These are phyloP conservation scores for Neofusicoccum parvum DNA, from an alignment of 2,329 filamentous ascomycete genomes.

Conservation along the genomic window DNA sequence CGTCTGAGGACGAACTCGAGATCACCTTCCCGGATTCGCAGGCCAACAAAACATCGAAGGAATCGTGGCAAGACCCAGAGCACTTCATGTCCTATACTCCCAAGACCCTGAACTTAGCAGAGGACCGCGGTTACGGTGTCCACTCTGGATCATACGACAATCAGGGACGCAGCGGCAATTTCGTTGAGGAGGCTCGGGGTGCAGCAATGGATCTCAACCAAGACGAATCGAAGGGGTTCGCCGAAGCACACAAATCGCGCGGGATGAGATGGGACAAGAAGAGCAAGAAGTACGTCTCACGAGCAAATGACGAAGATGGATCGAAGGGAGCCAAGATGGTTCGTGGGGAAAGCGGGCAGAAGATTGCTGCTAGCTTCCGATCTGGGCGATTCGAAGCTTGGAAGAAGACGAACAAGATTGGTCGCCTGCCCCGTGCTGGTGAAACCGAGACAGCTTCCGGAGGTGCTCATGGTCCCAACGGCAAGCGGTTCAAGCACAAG, in stretches of 20 bases:
- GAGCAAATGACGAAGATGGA: constrained; percentile 93
- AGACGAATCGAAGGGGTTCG: constrained; percentile 84
- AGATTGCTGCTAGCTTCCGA: constrained; percentile 92
- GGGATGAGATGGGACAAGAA: constrained; percentile 97
- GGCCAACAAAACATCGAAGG: constrained; percentile 31
- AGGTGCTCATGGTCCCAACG: constrained; percentile 36
- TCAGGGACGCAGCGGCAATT: constrained; percentile 63
- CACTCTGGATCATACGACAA: constrained; percentile 70
- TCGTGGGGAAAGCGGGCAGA: constrained; percentile 87
- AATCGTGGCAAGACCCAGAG: constrained; percentile 78
- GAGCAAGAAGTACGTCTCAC: constrained; percentile 88
- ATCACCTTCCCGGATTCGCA: constrained; percentile 46
- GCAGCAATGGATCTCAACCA: constrained; percentile 91
- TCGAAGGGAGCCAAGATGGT: constrained; percentile 74
- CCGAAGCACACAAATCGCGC: constrained; percentile 69
- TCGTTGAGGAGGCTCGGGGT: constrained; percentile 82
- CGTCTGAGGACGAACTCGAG: constrained; percentile 58
- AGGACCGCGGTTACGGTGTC: constrained; percentile 92
- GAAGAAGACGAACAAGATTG: constrained; percentile 83
- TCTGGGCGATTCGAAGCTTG: constrained; percentile 92
- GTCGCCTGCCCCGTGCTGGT: constrained; percentile 76
- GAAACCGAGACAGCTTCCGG: constrained; percentile 66
- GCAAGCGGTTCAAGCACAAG: constrained; percentile 78
- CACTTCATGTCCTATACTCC: constrained; percentile 97
- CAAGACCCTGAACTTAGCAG: constrained; percentile 74